phyloP scores from a whole-genome alignment of 495 filamentous ascomycete species.

The Thermothielavioides terrestris region DNA sequence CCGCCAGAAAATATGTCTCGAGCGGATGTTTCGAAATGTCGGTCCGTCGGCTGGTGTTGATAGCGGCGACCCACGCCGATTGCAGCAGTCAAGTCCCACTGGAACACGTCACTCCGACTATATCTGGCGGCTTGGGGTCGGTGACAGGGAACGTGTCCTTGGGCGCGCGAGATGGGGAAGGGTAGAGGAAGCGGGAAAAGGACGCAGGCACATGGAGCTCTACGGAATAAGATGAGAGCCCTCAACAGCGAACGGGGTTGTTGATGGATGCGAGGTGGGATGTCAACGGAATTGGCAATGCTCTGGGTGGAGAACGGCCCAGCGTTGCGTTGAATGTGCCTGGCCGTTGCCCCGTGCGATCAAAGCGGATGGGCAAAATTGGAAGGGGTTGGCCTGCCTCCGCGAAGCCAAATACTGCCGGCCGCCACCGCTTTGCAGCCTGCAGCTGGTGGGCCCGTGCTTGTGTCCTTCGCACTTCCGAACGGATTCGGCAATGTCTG shows the following conservation, averaged over 20 bases:
- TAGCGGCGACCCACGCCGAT: no score
- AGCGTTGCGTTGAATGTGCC: conserved; percentile 2
- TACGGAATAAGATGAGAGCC: background rate
- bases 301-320: background rate
- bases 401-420: conserved; percentile 14
- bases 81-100: conserved; percentile 5
- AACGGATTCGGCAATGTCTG: no score
- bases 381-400: conserved; percentile 22
- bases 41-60: no score
- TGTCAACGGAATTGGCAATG: conserved; percentile 1
- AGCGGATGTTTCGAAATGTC: background rate
- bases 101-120: conserved; percentile 11
- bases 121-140: no score
- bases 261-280: background rate
- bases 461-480: no score
- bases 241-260: background rate
- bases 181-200: background rate
- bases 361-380: conserved; percentile 13
- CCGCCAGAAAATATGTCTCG: background rate
- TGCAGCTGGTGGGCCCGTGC: background rate
- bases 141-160: no score
- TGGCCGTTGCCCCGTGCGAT: conserved; percentile 25
- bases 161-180: no score
- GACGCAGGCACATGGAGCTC: conserved; percentile 4
- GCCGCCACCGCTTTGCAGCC: conserved; percentile 9